Conservation (phyloP, 192 early-diverging fungal genomes). For the Coemansia sp. region DNA sequence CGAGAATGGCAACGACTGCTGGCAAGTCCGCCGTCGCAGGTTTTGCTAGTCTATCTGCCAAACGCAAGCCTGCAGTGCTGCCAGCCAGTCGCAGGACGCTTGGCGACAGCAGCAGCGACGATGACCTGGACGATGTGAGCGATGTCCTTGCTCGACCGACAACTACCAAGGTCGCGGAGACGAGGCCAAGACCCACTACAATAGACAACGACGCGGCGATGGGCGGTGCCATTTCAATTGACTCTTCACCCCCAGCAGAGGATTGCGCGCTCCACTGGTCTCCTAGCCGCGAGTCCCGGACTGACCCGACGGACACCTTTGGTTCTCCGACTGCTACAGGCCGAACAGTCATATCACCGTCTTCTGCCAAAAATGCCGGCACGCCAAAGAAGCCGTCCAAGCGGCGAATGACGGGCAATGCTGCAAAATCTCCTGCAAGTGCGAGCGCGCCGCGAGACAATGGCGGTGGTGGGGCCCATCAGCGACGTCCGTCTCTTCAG, state of each 20-base stretch:
- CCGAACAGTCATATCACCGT: background rate
- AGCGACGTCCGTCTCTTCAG: slow-evolving; percentile 25
- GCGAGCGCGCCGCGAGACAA: background rate
- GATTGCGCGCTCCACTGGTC: background rate
- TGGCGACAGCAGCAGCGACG: slow-evolving; percentile 10
- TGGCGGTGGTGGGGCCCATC: background rate
- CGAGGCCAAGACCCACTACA: background rate
- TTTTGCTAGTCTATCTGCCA: background rate
- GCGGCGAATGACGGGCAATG: no score
- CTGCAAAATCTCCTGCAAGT: background rate
- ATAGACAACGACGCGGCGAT: background rate
- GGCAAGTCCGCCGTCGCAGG: background rate
- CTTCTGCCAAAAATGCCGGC: background rate
- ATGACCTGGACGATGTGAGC: slow-evolving; percentile 11
- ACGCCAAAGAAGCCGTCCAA: background rate
- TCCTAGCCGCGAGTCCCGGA: background rate
- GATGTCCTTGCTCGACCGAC: background rate
- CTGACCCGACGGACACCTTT: background rate
- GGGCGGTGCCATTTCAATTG: slow-evolving; percentile 8
- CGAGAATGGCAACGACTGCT: background rate
- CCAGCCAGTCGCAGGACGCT: background rate
- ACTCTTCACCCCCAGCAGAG: slow-evolving; percentile 23
- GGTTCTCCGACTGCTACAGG: background rate
- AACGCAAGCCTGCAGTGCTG: background rate
- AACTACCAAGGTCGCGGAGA: background rate